Evolutionary conservation across 2,329 filamentous ascomycete species (phyloP).

Genomic region (Domatiomyces catenatus): DNA sequence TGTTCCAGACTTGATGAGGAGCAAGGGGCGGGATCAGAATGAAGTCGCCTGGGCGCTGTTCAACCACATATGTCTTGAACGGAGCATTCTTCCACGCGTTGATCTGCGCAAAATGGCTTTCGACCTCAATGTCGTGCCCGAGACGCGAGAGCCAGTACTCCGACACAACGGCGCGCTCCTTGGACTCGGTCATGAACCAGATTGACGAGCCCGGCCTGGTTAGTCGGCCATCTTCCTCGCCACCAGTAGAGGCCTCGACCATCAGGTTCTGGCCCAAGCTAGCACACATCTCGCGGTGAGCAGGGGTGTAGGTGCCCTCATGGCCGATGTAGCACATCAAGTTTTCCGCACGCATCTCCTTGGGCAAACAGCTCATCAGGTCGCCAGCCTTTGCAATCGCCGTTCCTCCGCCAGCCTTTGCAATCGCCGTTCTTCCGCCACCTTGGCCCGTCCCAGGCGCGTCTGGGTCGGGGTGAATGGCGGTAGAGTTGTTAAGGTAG

Average conservation of each 20-base stretch:
- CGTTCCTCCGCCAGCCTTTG: no score
- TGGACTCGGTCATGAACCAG: constrained; percentile 98
- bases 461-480: constrained; percentile 30
- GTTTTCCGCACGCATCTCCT: constrained; percentile 82
- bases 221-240: constrained; percentile 51
- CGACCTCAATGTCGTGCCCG: constrained; percentile 91
- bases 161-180: constrained; percentile 75
- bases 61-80: constrained; percentile 82
- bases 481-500: constrained; percentile 73
- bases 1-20: constrained; percentile 96
- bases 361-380: constrained; percentile 81
- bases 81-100: constrained; percentile 92
- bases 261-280: constrained; percentile 95
- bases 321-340: constrained; percentile 98
- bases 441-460: constrained; percentile 32
- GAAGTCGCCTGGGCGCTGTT: constrained; percentile 80
- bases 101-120: constrained; percentile 90
- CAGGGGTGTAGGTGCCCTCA: constrained; percentile 90
- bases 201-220: constrained; percentile 73
- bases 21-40: constrained; percentile 86
- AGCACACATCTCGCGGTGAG: constrained; percentile 95
- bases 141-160: constrained; percentile 89
- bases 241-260: constrained; percentile 65
- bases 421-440: no score
- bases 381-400: constrained; percentile 64